Percentiles rank a stretch among this genome's conserved stretches.
phyloP scores from a whole-genome alignment of 73 alveolate species.

The Stentor coeruleus region DNA sequence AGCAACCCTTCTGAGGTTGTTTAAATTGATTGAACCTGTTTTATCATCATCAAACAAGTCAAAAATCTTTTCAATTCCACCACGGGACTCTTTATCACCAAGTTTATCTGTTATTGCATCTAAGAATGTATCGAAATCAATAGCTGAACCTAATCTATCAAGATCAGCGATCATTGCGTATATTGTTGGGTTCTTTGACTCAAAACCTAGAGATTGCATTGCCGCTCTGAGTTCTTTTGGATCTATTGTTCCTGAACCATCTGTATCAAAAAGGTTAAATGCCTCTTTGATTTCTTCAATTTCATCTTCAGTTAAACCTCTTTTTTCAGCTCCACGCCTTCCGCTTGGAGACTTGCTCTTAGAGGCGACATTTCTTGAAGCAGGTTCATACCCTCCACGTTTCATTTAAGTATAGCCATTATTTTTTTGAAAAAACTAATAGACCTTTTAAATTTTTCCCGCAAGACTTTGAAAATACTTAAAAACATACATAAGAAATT shows the following conservation, averaged over 20 bases:
- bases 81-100: constrained; percentile 79
- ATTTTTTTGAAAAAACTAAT: no score
- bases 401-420: no score
- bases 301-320: constrained; percentile 68
- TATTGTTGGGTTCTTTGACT: constrained; percentile 88
- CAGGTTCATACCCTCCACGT: no score
- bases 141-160: constrained; percentile 76
- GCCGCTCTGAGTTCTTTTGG: constrained; percentile 95
- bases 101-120: constrained; percentile 85
- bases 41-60: constrained; percentile 89
- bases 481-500: no score
- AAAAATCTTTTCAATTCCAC: constrained; percentile 85
- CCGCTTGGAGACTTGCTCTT: no score
- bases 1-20: constrained; percentile 82
- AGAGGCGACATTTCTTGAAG: no score
- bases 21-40: constrained; percentile 68
- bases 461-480: no score
- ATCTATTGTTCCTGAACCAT: constrained; percentile 88
- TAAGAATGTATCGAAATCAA: constrained; percentile 86
- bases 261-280: constrained; percentile 82
- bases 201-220: constrained; percentile 86
- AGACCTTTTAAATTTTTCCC: no score
- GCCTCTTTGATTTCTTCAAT: constrained; percentile 89
- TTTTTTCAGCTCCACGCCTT: no score
- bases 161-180: constrained; percentile 88